Evolutionary conservation across 371 early-diverging fungal genomes (phyloP).

Genomic region (Syncephalis plumigaleata): DNA sequence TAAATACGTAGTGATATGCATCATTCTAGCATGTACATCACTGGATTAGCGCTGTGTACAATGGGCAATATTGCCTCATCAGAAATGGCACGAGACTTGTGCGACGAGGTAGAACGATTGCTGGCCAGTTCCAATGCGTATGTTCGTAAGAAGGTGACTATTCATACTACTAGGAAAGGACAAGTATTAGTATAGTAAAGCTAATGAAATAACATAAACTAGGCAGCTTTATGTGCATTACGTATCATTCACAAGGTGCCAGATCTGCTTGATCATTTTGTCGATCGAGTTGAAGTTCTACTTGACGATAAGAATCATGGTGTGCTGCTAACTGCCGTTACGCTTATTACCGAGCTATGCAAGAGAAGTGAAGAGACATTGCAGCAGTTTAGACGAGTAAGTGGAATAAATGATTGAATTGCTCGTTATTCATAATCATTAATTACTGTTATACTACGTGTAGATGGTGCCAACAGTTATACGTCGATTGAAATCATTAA

Average conservation of each 20-base stretch:
- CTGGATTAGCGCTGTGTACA: conserved; percentile 90
- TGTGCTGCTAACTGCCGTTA: conserved; percentile 79
- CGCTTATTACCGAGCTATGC: conserved; percentile 84
- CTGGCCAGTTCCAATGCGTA: conserved; percentile 82
- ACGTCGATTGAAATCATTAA: conserved; percentile 72
- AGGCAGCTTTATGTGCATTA: conserved; percentile 87
- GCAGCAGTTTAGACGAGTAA: conserved; percentile 44
- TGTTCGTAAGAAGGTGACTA: conserved; percentile 82
- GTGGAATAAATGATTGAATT: neutral
- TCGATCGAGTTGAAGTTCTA: conserved; percentile 46
- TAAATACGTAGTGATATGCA: conserved; percentile 75
- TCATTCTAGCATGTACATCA: conserved; percentile 84
- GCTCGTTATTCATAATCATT: too few relatives aligned
- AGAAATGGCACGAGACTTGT: conserved; percentile 90
- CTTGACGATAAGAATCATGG: conserved; percentile 90
- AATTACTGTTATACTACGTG: neutral
- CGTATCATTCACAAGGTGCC: conserved; percentile 85
- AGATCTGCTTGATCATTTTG: conserved; percentile 76
- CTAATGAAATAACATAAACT: neutral
- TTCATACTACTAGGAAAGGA: too few relatives aligned
- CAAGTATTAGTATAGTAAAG: neutral
- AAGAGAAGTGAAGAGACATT: conserved; percentile 43
- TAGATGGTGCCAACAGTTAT: conserved; percentile 70
- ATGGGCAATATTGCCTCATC: conserved; percentile 87
- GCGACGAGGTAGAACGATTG: conserved; percentile 83